Evolutionary conservation across 495 filamentous ascomycete species (phyloP), one percentile per base, ranked within the genome.

Genomic region (Penicillium flavigenum): DNA sequence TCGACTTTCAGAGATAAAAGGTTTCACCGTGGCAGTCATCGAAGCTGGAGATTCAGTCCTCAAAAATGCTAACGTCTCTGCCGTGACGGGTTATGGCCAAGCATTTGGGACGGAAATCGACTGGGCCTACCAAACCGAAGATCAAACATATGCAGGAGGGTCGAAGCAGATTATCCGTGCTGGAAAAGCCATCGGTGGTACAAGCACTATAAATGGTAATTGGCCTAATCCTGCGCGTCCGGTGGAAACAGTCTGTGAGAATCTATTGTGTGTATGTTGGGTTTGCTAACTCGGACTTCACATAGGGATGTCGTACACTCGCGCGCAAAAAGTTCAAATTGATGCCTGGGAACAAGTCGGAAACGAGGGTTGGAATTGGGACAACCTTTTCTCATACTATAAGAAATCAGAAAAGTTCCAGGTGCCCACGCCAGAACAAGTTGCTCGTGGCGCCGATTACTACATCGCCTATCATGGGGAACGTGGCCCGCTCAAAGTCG

Each of bases 301-400:
- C 1, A 27, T 50, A 80, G 78, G 79, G 22, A 78, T 80, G 76
- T 73, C 78, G 11, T 81, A 82, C 38, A 69, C 72, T 32, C 64
- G 69, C 24, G 69, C 69, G 0, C 66, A 72, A 52, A 59, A 54
- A 4, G 72, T 58, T 17, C 71, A 68, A 63, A 73, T 74, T 56
- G 80, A 88, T 59, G 69, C 76, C 2, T 88, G 86, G 86, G 73
- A 78, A 54, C 63, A 62, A 4, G 65, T 86, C 4, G 85, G 87
- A 2, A 88, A 86, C 60, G 72, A 76, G 2, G 83, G 83, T n/a
- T 88, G 86, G 86, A 79, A 74, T 54, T 88, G 84, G 82, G 56
- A 76, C 1, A 79, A 63, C 34, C 65, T 89, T 22, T 62, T 83
- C 20, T 81, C 83, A 7, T 88, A 88, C 59, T 81, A 80, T 38